Evolutionary conservation across 2,329 filamentous ascomycete genomes (phyloP), one percentile per base, ranked within the genome.

Genomic region (Cytospora piceae): DNA sequence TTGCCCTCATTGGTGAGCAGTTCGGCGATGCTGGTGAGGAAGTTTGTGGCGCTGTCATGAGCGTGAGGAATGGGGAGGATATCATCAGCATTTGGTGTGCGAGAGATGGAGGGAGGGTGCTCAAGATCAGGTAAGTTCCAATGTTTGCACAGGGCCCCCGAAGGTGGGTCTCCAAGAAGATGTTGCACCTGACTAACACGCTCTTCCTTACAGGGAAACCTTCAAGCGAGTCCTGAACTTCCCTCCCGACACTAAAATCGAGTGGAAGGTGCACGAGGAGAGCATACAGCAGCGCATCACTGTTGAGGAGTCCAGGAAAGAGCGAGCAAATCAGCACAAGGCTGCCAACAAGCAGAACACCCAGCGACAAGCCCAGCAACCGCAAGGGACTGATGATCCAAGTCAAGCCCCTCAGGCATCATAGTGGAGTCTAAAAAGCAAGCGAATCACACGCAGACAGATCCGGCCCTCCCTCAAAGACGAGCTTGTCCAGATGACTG

Each of bases 81-180:
- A 96, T 98, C 68, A 85, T 99, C 77, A 97, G 93, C 80, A 93
- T 99, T 75, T 99, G 95, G 95, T 96, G 94, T 63, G 91, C 93
- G 77, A 95, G 92, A 73, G 92, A 96, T 74, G 94, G 93, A 54
- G 93, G 93, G 69, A 89, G 93, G 73, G 96, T 97, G 77, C 90
- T 98, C 72, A 97, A 96, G 83, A 97, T 99, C 74, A 90, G 94
- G 91, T 96, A 86, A 72, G 88, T 78, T 52, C 37, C 37, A 14
- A 37, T 37, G 12, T 46, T 24, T 49, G n/a, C 46, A 39, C 22
- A 57, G 39, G 51, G 51, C 15, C 22, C 11, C n/a, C 14, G 22
- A 29, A 52, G 29, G 24, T 27, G 14, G 34, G 17, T 61, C 55
- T 51, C 22, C 22, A n/a, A 14, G 54, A 4, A n/a, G 20, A 29